phyloP scores from a whole-genome alignment of 345 rosid species.

The Zanthoxylum bungeanum region DNA sequence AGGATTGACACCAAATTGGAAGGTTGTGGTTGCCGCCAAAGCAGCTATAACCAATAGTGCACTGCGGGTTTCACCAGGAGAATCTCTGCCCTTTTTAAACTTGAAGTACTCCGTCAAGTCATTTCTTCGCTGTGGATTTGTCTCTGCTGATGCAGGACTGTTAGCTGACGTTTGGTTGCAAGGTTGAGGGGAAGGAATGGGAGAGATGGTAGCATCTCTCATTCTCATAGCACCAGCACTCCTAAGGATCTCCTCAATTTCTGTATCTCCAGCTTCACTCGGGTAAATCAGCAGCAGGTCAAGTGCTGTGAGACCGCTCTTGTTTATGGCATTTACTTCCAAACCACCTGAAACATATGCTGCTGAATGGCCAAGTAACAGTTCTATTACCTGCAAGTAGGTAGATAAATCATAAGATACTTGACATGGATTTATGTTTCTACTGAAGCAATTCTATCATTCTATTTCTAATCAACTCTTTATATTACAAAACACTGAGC shows the following conservation, averaged over 20 bases:
- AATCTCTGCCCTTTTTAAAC: constrained; percentile 54
- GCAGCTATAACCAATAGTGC: constrained; percentile 40
- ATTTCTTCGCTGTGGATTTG: constrained; percentile 16
- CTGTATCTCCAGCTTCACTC: constrained; percentile 57
- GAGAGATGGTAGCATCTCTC: constrained; percentile 12
- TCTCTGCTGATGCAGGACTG: constrained; percentile 16
- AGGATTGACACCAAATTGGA: constrained; percentile 47
- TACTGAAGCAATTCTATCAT: neutral
- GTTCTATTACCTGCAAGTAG: constrained; percentile 43
- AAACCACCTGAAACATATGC: constrained; percentile 16
- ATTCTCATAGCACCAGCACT: constrained; percentile 37
- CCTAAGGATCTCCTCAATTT: constrained; percentile 39
- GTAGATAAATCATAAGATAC: neutral
- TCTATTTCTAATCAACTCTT: neutral
- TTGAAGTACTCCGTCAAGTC: constrained; percentile 46
- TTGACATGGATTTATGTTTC: neutral
- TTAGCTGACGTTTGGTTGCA: neutral
- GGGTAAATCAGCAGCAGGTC: constrained; percentile 46
- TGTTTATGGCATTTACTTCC: constrained; percentile 44
- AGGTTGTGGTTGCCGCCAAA: constrained; percentile 56
- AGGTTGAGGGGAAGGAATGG: constrained; percentile 5
- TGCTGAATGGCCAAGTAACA: constrained; percentile 28
- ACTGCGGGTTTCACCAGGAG: constrained; percentile 32
- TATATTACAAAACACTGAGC: neutral
- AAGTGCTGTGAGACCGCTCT: constrained; percentile 43